Evolutionary conservation across 2,329 filamentous ascomycete species (phyloP).

Genomic region (Emydomyces testavorans): DNA sequence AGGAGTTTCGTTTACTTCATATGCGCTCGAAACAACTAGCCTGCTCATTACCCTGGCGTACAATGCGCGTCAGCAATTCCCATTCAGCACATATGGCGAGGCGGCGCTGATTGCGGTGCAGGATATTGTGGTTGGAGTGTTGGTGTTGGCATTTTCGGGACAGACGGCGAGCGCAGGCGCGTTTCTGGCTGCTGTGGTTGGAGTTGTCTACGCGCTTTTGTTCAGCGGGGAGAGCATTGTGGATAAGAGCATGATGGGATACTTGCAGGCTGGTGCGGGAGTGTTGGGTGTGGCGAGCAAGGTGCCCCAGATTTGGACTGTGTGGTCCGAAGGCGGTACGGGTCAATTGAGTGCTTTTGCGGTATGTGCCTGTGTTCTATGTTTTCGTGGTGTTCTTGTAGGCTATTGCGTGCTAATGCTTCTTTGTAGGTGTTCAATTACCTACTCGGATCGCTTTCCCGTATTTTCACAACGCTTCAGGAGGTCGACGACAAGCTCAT

Average conservation of each 20-base stretch:
- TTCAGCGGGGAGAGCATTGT: conserved; percentile 48
- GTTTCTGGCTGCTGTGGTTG: conserved; percentile 67
- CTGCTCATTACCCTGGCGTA: conserved; percentile 88
- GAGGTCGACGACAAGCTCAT: conserved; percentile 96
- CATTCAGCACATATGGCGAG: conserved; percentile 95
- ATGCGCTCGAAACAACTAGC: conserved; percentile 78
- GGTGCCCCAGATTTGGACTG: conserved; percentile 80
- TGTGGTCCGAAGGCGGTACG: conserved; percentile 74
- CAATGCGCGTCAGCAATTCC: conserved; percentile 80
- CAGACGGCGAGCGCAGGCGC: conserved; percentile 56
- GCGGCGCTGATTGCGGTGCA: conserved; percentile 83
- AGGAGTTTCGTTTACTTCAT: conserved; percentile 80
- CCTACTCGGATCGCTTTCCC: conserved; percentile 77
- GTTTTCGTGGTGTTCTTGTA: conserved; percentile 8
- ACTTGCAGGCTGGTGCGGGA: conserved; percentile 75
- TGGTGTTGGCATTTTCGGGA: conserved; percentile 76
- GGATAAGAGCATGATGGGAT: conserved; percentile 54
- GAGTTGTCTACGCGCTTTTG: conserved; percentile 58
- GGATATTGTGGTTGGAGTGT: conserved; percentile 75
- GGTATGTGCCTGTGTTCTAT: conserved; percentile 42
- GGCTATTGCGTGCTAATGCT: conserved; percentile 5
- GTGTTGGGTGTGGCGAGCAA: conserved; percentile 78
- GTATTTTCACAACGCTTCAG: conserved; percentile 95
- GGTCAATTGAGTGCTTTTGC: conserved; percentile 95
- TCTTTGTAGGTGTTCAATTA: conserved; percentile 83